Evolutionary conservation across 129 eudicot species (phyloP), one percentile per base, ranked within the genome.

Genomic region (Mikania micrantha): DNA sequence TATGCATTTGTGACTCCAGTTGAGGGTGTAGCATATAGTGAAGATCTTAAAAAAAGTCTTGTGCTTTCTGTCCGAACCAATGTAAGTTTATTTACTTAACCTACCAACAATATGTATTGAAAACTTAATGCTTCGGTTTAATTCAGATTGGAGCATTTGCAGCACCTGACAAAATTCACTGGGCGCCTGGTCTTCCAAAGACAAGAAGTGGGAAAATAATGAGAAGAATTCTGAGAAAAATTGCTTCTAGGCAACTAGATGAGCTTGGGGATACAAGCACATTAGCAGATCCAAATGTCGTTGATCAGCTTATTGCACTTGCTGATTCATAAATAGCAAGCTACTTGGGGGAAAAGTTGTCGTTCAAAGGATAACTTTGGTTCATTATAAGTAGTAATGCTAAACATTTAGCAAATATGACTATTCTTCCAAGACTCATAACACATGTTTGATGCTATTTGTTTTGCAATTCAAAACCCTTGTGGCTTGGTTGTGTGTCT

Each of bases 81-180:
- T 82, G 99, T 94, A 44, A 29, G 64, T 79, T 21, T 22, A 19
- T 22, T 19, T 5, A 12, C 22, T 69, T 16, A 16, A 47, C n/a
- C 32, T 48, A 24, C 45, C 34, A 67, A 48, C 8, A 32, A 31
- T 20, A 20, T 22, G 31, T 12, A n/a, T n/a, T n/a, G n/a, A n/a
- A n/a, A n/a, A n/a, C n/a, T n/a, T n/a, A n/a, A n/a, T 64, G 25
- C 16, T 5, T 47, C 0, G 1, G 0, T 32, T 28, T 34, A 48
- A 68, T 35, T 35, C 80, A 93, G 99, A 93, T 93, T 75, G 99
- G 99, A 84, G 99, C 96, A 63, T 93, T 93, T 83, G 99, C 99
- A 63, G 92, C 95, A 0, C 99, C 99, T 0, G 99, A 56, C 45
- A 93, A 67, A 67, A 86, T 93, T 9, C 99, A 93, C 60, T 93